Evolutionary conservation across 805 yeast genomes (phyloP).

Genomic region (Hyphopichia homilentoma): DNA sequence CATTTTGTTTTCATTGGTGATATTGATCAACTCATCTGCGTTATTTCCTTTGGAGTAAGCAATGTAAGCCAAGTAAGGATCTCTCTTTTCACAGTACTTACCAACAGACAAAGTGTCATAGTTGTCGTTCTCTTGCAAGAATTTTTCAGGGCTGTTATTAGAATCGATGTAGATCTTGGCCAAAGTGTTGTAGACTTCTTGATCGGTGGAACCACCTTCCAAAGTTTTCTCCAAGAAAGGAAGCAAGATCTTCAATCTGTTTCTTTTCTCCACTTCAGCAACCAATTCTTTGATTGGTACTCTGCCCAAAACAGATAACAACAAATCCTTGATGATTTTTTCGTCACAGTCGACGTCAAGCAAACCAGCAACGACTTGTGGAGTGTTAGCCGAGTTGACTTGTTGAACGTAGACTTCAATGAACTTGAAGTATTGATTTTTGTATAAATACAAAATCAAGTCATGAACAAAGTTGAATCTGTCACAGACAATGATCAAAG

Average conservation of each 20-base stretch:
- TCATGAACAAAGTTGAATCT: slow-evolving; percentile 90
- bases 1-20: slow-evolving; percentile 97
- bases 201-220: slow-evolving; percentile 80
- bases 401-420: slow-evolving; percentile 98
- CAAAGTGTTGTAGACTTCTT: slow-evolving; percentile 88
- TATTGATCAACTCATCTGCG: slow-evolving; percentile 82
- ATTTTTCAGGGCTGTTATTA: slow-evolving; percentile 95
- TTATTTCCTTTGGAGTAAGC: slow-evolving; percentile 95
- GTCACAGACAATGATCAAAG: slow-evolving; percentile 94
- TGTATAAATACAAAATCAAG: slow-evolving; percentile 87
- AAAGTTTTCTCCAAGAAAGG: slow-evolving; percentile 92
- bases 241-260: slow-evolving; percentile 82
- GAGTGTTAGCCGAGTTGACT: slow-evolving; percentile 92
- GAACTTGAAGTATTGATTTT: slow-evolving; percentile 91
- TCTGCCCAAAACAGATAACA: slow-evolving; percentile 86
- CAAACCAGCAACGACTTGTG: slow-evolving; percentile 94
- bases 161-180: slow-evolving; percentile 98
- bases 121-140: slow-evolving; percentile 82
- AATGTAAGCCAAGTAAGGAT: slow-evolving; percentile 95
- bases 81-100: slow-evolving; percentile 98
- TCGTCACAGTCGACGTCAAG: slow-evolving; percentile 98
- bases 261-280: slow-evolving; percentile 93
- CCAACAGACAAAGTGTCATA: slow-evolving; percentile 96
- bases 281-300: slow-evolving; percentile 90
- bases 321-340: slow-evolving; percentile 70